Percentiles rank a stretch among this genome's conserved stretches.
phyloP scores from a whole-genome alignment of 2,329 filamentous ascomycete species.

The Curvularia spicifera region DNA sequence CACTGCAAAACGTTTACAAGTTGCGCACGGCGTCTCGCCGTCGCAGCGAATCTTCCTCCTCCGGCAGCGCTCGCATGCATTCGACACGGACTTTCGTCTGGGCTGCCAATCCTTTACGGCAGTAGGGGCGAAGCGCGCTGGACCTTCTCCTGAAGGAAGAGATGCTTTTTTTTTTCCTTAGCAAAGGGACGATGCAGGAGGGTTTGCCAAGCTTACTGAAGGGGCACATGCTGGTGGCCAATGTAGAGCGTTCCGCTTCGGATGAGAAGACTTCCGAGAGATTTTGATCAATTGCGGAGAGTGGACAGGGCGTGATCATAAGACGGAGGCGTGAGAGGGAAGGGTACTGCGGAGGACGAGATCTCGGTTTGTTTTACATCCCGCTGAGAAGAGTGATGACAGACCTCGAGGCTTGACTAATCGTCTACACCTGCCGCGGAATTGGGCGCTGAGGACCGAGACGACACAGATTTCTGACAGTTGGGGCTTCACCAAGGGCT shows the following conservation, averaged over 20 bases:
- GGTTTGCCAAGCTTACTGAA: conserved; percentile 37
- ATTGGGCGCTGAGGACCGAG: conserved; percentile 13
- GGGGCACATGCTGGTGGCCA: conserved; percentile 42
- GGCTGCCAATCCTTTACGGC: conserved; percentile 47
- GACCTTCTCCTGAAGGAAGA: conserved; percentile 40
- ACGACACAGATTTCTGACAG: conserved; percentile 40
- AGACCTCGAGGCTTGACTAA: conserved; percentile 33
- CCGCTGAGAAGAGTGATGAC: conserved; percentile 31
- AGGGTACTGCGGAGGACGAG: conserved; percentile 41
- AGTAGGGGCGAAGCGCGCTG: conserved; percentile 39
- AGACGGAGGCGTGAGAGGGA: conserved; percentile 28
- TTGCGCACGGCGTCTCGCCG: conserved; percentile 46
- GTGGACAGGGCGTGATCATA: conserved; percentile 28
- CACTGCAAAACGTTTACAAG: conserved; percentile 48
- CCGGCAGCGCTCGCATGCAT: conserved; percentile 48
- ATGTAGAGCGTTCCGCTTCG: conserved; percentile 39
- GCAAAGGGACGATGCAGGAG: conserved; percentile 8
- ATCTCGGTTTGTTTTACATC: conserved; percentile 47
- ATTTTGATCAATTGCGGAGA: conserved; percentile 19
- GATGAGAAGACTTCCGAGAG: conserved; percentile 34
- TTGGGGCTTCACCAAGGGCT: conserved; percentile 36
- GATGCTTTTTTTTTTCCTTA: conserved; percentile 31
- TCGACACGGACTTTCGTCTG: conserved; percentile 46
- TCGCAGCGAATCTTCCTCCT: conserved; percentile 48
- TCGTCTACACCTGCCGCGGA: conserved; percentile 33